Conservation (phyloP, 805 yeast species). For the Komagataella mondaviorum region DNA sequence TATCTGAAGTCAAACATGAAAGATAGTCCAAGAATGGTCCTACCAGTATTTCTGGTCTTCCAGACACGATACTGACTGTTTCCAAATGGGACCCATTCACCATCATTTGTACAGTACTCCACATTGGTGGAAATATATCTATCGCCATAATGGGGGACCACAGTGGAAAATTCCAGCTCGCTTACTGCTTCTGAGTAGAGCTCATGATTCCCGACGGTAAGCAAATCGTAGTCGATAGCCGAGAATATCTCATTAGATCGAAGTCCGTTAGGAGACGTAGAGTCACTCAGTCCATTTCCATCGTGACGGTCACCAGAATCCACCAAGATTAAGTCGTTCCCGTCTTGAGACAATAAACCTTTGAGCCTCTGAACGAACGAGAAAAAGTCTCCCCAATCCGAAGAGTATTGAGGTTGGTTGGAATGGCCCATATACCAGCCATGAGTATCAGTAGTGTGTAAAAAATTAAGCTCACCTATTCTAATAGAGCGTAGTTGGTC, state of each 20-base stretch:
- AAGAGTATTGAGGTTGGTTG: conserved; percentile 62
- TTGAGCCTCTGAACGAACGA: conserved; percentile 49
- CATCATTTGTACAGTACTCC: conserved; percentile 32
- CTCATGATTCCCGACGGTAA: conserved; percentile 89
- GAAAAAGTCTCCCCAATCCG: conserved; percentile 87
- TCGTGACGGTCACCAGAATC: conserved; percentile 94
- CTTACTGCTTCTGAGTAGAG: conserved; percentile 58
- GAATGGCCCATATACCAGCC: conserved; percentile 93
- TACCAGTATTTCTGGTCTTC: conserved; percentile 37
- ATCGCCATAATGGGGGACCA: conserved; percentile 47
- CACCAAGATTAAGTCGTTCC: conserved; percentile 55
- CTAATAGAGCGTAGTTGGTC: conserved; percentile 36
- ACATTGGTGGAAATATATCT: conserved; percentile 65
- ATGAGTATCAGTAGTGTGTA: conserved; percentile 95
- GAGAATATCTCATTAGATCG: conserved; percentile 50
- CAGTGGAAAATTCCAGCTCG: conserved; percentile 44
- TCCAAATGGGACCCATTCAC: conserved; percentile 52
- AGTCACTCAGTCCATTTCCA: conserved; percentile 84
- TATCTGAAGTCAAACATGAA: conserved; percentile 61
- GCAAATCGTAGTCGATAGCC: conserved; percentile 54
- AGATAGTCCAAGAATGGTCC: conserved; percentile 54
- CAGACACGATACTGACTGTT: conserved; percentile 48
- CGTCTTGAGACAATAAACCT: conserved; percentile 24
- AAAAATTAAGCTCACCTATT: conserved; percentile 67
- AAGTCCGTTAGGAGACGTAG: conserved; percentile 59